Base-by-base conservation (phyloP, 371 early-diverging fungal genomes). In the Chytridium lagenaria region DNA sequence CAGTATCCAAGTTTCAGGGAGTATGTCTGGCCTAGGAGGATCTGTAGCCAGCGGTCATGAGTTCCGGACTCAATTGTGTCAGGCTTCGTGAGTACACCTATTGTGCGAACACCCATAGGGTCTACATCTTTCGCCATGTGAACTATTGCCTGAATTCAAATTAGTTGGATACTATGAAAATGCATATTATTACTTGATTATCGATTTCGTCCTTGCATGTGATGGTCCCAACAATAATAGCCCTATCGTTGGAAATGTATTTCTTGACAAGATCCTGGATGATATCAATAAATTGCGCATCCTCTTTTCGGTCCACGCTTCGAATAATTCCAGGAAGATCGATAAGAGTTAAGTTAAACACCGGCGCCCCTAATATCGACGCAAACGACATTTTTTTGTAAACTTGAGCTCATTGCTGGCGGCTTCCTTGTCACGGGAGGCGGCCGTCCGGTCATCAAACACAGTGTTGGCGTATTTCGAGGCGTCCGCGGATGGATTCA, bases 281-380 rank as follows among this genome's bases (percentile, higher is more conserved):
- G 71, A 84, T 39, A 1, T 66, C 71, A 59, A 85, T 84, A 38
- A 77, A 80, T 2, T 61, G 65, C 2, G 69, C 51, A 37, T 86
- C 82, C 12, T 82, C 77, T 36, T 39, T 59, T 26, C 69, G 55
- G 38, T 83, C 82, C 30, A 82, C 80, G 50, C 73, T 79, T 22
- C 81, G 80, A 71, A 84, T 86, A 78, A 85, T 86, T 36, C 87
- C 87, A 0, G 86, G 87, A 34, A 87, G 65, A 73, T 86, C 86
- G 39, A 84, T 82, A 57, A 87, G 70, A 15, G 83, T 84, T 39
- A 87, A 71, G 52, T 85, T 80, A 44, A n/a, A 81, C 77, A 7
- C 76, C 81, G 2, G 83, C 78, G 3, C 84, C 84, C 22, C 57
- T 64, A 30, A 86, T 81, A 40, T 84, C 81, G 26, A 86, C 65